Conservation (phyloP, 345 rosid genomes). For the Trapa incisa region DNA sequence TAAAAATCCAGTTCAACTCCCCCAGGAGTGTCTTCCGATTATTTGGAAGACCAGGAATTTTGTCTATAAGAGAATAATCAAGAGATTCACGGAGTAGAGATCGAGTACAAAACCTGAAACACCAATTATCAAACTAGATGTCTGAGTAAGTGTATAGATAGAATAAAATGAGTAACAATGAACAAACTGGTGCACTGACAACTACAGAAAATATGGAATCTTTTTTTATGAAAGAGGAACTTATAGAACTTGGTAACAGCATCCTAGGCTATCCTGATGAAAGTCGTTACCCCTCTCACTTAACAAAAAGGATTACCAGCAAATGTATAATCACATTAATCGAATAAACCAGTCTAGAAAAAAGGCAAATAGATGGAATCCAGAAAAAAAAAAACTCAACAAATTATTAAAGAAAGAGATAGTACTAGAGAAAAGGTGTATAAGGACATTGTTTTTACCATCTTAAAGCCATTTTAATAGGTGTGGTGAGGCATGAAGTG, state of each 20-base stretch:
- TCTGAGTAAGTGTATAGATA: slow-evolving; percentile 7
- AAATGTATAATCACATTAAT: neutral
- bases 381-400: neutral
- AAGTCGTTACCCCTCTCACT: neutral
- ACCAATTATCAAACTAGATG: slow-evolving; percentile 16
- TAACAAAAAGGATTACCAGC: neutral
- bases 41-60: slow-evolving; percentile 96
- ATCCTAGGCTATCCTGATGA: neutral
- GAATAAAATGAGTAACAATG: neutral
- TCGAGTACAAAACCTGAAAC: slow-evolving; percentile 77
- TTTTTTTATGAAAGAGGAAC: neutral
- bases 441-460: slow-evolving; percentile 43
- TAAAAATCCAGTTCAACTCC: slow-evolving; percentile 98
- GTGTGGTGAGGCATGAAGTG: slow-evolving; percentile 96
- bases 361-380: neutral
- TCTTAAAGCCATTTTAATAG: slow-evolving; percentile 95
- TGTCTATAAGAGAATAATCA: slow-evolving; percentile 76
- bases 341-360: neutral
- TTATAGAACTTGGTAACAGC: neutral
- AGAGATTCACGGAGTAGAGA: slow-evolving; percentile 78
- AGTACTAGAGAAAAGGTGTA: slow-evolving; percentile 4
- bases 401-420: neutral
- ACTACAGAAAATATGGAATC: neutral
- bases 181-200: neutral
- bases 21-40: slow-evolving; percentile 96